These are phyloP conservation scores for Suhomyces sp. DNA, from an alignment of 805 yeast genomes.

Conservation along the genomic window DNA sequence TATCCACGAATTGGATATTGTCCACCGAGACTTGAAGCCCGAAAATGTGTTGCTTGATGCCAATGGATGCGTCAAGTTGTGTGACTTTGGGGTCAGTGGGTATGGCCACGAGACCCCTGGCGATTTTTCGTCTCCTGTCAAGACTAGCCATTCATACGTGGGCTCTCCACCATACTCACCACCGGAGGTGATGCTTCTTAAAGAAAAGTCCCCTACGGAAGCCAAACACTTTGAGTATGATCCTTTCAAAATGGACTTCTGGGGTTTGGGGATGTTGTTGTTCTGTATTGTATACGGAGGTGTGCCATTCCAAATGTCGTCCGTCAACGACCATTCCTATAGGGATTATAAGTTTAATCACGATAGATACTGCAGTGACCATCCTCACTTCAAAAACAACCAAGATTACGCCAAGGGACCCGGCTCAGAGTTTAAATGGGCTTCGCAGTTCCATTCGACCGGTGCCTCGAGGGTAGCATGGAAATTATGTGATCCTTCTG, in stretches of 20 bases:
- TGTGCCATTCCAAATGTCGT: constrained; percentile 58
- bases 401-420: constrained; percentile 53
- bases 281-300: constrained; percentile 57
- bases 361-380: constrained; percentile 35
- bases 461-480: constrained; percentile 71
- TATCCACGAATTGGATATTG: constrained; percentile 64
- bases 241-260: constrained; percentile 66
- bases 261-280: constrained; percentile 70
- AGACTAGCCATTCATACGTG: constrained; percentile 47
- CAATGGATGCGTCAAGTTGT: constrained; percentile 61
- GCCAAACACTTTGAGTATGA: constrained; percentile 48
- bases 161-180: constrained; percentile 83
- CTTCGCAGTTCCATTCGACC: constrained; percentile 53
- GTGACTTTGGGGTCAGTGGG: constrained; percentile 76
- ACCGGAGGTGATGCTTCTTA: constrained; percentile 66
- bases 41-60: constrained; percentile 63
- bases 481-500: constrained; percentile 68
- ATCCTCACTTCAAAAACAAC: constrained; percentile 49
- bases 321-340: constrained; percentile 46
- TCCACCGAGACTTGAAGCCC: constrained; percentile 73
- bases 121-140: constrained; percentile 44
- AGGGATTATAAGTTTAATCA: constrained; percentile 56
- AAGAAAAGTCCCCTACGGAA: constrained; percentile 31
- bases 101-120: constrained; percentile 56
- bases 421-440: constrained; percentile 69